Conservation (phyloP, 2,329 filamentous ascomycete genomes). For the Dactylellina leptospora region DNA sequence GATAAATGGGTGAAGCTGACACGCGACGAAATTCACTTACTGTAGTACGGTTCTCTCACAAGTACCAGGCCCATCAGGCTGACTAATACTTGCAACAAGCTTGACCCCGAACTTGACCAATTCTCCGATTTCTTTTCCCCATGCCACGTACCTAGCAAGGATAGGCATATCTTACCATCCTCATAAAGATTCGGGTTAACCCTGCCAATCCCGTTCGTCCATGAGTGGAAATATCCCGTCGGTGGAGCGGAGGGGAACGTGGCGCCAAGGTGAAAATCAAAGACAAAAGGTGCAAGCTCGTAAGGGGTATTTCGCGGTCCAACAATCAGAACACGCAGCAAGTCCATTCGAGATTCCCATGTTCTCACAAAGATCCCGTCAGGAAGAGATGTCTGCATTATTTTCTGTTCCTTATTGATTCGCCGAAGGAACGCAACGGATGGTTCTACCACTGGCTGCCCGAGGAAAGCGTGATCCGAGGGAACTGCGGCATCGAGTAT, state of each 20-base stretch:
- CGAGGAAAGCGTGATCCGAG: slow-evolving; percentile 61
- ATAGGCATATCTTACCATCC: slow-evolving; percentile 70
- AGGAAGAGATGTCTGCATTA: slow-evolving; percentile 67
- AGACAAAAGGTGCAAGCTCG: slow-evolving; percentile 69
- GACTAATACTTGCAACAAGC: slow-evolving; percentile 69
- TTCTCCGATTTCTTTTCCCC: slow-evolving; percentile 65
- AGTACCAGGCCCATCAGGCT: slow-evolving; percentile 68
- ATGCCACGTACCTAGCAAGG: slow-evolving; percentile 70
- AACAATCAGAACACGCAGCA: slow-evolving; percentile 68
- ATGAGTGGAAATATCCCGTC: slow-evolving; percentile 69
- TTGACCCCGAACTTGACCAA: slow-evolving; percentile 65
- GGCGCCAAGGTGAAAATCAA: slow-evolving; percentile 67
- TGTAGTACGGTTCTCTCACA: slow-evolving; percentile 70
- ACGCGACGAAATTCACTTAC: slow-evolving; percentile 58
- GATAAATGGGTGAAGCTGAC: neutral
- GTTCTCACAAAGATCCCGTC: slow-evolving; percentile 68
- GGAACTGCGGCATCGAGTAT: slow-evolving; percentile 63
- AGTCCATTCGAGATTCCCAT: slow-evolving; percentile 69
- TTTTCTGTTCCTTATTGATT: slow-evolving; percentile 68
- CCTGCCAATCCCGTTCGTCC: slow-evolving; percentile 65
- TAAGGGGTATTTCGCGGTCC: slow-evolving; percentile 70
- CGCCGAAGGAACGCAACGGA: slow-evolving; percentile 62
- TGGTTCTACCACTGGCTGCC: slow-evolving; percentile 48
- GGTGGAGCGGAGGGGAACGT: slow-evolving; percentile 67
- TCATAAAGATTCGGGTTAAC: slow-evolving; percentile 72